Evolutionary conservation across 2,329 filamentous ascomycete species (phyloP).

Genomic region (Cercospora sesami): DNA sequence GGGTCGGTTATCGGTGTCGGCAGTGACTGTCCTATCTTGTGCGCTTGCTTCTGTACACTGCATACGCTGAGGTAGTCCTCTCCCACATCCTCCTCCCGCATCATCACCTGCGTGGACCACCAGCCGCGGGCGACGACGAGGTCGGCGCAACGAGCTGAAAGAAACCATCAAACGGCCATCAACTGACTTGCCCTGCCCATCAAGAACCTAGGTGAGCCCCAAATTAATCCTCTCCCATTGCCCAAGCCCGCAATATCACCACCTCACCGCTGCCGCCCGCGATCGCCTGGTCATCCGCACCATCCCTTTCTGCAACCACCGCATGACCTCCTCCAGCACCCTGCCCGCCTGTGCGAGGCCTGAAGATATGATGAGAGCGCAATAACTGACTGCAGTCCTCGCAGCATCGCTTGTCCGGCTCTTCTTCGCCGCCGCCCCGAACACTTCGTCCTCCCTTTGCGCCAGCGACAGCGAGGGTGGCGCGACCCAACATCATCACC

Average conservation of each 20-base stretch:
- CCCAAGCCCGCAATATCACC: slow-evolving; percentile 28
- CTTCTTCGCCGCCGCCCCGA: slow-evolving; percentile 16
- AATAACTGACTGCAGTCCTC: slow-evolving; percentile 15
- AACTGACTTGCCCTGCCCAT: slow-evolving; percentile 23
- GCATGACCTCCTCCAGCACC: slow-evolving; percentile 10
- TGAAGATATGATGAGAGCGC: neutral
- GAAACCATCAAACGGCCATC: slow-evolving; percentile 33
- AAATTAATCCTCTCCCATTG: slow-evolving; percentile 13
- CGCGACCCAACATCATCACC: slow-evolving; percentile 14
- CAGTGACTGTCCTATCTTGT: slow-evolving; percentile 22
- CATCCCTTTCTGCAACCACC: slow-evolving; percentile 28
- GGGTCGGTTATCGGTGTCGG: slow-evolving; percentile 12
- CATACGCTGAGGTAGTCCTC: slow-evolving; percentile 17
- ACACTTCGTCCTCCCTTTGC: slow-evolving; percentile 29
- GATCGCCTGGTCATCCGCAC: slow-evolving; percentile 23
- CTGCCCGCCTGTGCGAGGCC: slow-evolving; percentile 3
- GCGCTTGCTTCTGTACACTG: slow-evolving; percentile 16
- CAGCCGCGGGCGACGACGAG: slow-evolving; percentile 33
- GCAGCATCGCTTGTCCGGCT: slow-evolving; percentile 11
- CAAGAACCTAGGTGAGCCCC: slow-evolving; percentile 34
- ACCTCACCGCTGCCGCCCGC: slow-evolving; percentile 19
- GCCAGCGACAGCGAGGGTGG: slow-evolving; percentile 34
- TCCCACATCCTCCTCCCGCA: neutral
- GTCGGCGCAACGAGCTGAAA: slow-evolving; percentile 20
- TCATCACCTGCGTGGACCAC: slow-evolving; percentile 8